Base-by-base conservation (phyloP, 1,284 basidiomycete species). In the Malassezia equina region DNA sequence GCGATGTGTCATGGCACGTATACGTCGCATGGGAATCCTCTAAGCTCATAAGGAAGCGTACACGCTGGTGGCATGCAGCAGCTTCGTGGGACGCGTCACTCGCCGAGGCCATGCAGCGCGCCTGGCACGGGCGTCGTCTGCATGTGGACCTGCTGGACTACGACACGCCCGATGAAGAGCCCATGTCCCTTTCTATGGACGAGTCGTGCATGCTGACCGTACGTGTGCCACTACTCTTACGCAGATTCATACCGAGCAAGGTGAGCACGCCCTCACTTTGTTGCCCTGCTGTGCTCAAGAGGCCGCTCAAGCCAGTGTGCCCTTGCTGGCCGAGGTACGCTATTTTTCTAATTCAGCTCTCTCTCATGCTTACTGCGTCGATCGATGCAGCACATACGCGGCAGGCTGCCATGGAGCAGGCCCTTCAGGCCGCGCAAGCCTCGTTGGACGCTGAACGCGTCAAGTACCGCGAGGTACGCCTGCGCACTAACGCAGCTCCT, bases 391-490 rank as follows among this genome's bases (percentile, higher is more conserved):
- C 29, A 15, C 33, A n/a, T 21, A 41, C 27, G 19, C 47, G 36
- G 13, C 7, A 50, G 15, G 13, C 31, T 8, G 15, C 31, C 19
- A 17, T 48, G 7, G 34, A 56, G 24, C 28, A 33, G 6, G 49
- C 49, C 13, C 34, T 56, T 9, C 28, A 24, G 3, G 47, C 13
- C 29, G 7, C 47, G 7, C 54, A 47, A 7, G 27, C 24, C 2
- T 33, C 32, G 7, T 39, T 56, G 11, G 49, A 51, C 24, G 21
- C 33, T 4, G 54, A 56, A 45, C 54, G 54, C 3, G 31, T 34
- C 42, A 56, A 56, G 49, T 56, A 56, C 36, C 54, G 54, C 15
- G 44, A 47, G 27, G 51, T 52, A 46, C 34, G 51, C 44, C 3
- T 3, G 0, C 3, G 17, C 21, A 19, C 13, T 21, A 2, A 21